Percentiles rank a stretch among this genome's conserved stretches.
Evolutionary conservation across 2,329 filamentous ascomycete species (phyloP).

Genomic region (Xylaria sp.): DNA sequence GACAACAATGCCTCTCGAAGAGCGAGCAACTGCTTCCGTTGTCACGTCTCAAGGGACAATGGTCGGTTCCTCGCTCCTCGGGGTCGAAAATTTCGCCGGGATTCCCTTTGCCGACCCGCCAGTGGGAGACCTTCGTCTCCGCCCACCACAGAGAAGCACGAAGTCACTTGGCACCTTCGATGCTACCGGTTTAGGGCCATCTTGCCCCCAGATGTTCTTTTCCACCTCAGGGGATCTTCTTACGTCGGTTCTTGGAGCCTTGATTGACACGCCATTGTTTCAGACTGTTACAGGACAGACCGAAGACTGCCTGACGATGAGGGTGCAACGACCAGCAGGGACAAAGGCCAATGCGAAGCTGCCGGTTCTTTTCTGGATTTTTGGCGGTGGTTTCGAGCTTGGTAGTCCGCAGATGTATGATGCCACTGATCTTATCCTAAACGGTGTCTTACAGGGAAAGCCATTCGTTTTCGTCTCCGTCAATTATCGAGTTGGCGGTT

Average conservation of each 20-base stretch:
- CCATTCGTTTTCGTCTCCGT: slow-evolving; percentile 80
- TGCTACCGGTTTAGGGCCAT: slow-evolving; percentile 66
- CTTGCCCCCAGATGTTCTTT: slow-evolving; percentile 79
- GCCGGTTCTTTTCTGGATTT: slow-evolving; percentile 78
- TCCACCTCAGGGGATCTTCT: slow-evolving; percentile 56
- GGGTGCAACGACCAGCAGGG: slow-evolving; percentile 68
- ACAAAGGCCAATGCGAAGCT: slow-evolving; percentile 66
- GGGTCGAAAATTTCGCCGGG: slow-evolving; percentile 75
- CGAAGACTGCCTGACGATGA: slow-evolving; percentile 74
- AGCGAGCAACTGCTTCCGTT: slow-evolving; percentile 45
- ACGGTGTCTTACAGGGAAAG: slow-evolving; percentile 62
- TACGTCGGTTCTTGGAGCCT: slow-evolving; percentile 57
- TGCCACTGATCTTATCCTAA: slow-evolving; percentile 58
- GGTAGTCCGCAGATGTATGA: slow-evolving; percentile 62
- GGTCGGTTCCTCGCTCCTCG: slow-evolving; percentile 43
- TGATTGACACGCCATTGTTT: slow-evolving; percentile 68
- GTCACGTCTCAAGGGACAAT: slow-evolving; percentile 47
- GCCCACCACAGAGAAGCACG: slow-evolving; percentile 72
- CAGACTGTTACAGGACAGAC: slow-evolving; percentile 64
- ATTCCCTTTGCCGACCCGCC: slow-evolving; percentile 82
- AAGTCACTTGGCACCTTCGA: slow-evolving; percentile 67
- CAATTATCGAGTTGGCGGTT: slow-evolving; percentile 81
- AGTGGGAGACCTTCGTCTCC: slow-evolving; percentile 72
- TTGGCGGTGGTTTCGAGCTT: slow-evolving; percentile 72
- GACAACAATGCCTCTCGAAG: slow-evolving; percentile 39